Evolutionary conservation across 2,329 filamentous ascomycete species (phyloP).

Genomic region (Raffaelea arxii): DNA sequence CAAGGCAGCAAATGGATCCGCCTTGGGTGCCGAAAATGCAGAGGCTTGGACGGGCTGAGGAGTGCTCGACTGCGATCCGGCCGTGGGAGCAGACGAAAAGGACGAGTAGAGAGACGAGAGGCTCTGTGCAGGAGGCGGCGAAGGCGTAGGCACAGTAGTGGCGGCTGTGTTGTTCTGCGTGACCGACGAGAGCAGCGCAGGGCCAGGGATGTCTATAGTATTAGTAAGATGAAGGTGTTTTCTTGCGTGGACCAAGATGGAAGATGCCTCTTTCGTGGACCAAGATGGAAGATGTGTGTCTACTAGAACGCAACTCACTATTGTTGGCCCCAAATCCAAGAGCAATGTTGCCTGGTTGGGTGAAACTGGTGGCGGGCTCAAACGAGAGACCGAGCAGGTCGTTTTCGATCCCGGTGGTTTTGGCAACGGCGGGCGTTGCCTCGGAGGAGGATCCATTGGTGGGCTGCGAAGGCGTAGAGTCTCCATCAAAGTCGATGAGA

Average conservation of each 20-base stretch:
- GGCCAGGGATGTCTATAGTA: slow-evolving; percentile 54
- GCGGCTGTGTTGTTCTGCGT: slow-evolving; percentile 51
- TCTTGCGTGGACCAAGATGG: too few relatives aligned
- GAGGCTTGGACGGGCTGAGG: slow-evolving; percentile 38
- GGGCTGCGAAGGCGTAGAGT: too few relatives aligned
- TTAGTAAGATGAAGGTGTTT: not conserved
- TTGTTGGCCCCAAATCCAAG: slow-evolving; percentile 66
- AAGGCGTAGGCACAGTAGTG: slow-evolving; percentile 21
- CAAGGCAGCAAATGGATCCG: slow-evolving; percentile 46
- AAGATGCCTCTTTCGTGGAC: too few relatives aligned
- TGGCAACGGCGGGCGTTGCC: slow-evolving; percentile 28
- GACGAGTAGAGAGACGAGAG: slow-evolving; percentile 44
- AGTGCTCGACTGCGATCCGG: slow-evolving; percentile 39
- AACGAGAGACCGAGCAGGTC: slow-evolving; percentile 86
- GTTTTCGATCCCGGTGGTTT: slow-evolving; percentile 67
- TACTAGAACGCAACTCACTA: slow-evolving; percentile 35
- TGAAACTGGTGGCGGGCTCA: slow-evolving; percentile 49
- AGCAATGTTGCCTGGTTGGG: slow-evolving; percentile 67
- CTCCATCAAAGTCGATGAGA: slow-evolving; percentile 79
- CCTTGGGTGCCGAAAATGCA: slow-evolving; percentile 28
- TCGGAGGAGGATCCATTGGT: too few relatives aligned
- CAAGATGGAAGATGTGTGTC: too few relatives aligned
- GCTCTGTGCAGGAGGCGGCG: slow-evolving; percentile 6
- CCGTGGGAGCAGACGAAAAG: slow-evolving; percentile 38
- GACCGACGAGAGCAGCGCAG: slow-evolving; percentile 53